Percentiles rank a stretch among this genome's conserved stretches.
phyloP scores from a whole-genome alignment of 2,329 filamentous ascomycete species.

The Neocatenulostroma microsporum region DNA sequence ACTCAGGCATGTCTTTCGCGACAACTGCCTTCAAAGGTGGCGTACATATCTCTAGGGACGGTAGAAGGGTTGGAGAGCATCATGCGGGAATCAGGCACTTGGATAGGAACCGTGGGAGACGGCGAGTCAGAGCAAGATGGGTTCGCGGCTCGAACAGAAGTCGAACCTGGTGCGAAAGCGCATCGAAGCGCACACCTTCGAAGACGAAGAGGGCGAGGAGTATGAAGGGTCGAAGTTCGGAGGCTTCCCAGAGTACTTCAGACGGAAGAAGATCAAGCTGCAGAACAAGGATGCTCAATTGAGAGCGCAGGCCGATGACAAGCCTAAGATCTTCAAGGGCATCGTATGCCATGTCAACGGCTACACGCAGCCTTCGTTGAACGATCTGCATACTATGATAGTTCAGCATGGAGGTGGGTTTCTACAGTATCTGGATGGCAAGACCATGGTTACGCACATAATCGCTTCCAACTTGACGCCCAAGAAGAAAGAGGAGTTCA shows the following conservation, averaged over 20 bases:
- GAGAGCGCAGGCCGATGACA: conserved; percentile 58
- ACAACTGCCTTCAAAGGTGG: no score
- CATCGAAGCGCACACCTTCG: conserved; percentile 64
- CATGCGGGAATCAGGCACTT: no score
- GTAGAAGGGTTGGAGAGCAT: no score
- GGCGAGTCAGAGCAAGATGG: no score
- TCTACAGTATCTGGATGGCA: conserved; percentile 87
- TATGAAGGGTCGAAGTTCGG: conserved; percentile 82
- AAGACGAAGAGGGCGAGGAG: conserved; percentile 75
- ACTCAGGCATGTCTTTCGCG: no score
- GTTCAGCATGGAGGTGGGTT: conserved; percentile 93
- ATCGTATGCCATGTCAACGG: conserved; percentile 89
- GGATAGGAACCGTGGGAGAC: no score
- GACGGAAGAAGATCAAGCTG: conserved; percentile 92
- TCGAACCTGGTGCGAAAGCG: conserved; percentile 54
- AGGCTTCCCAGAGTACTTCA: conserved; percentile 84
- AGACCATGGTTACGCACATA: conserved; percentile 88
- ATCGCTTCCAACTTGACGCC: conserved; percentile 84
- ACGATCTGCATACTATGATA: conserved; percentile 78
- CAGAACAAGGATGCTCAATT: conserved; percentile 87
- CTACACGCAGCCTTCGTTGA: conserved; percentile 89
- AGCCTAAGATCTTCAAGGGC: conserved; percentile 80
- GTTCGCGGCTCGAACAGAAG: conserved; percentile 54
- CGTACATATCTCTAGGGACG: no score
- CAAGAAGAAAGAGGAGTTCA: conserved; percentile 87